Conservation (phyloP, 768 basidiomycete species). For the Trametes elegans region DNA sequence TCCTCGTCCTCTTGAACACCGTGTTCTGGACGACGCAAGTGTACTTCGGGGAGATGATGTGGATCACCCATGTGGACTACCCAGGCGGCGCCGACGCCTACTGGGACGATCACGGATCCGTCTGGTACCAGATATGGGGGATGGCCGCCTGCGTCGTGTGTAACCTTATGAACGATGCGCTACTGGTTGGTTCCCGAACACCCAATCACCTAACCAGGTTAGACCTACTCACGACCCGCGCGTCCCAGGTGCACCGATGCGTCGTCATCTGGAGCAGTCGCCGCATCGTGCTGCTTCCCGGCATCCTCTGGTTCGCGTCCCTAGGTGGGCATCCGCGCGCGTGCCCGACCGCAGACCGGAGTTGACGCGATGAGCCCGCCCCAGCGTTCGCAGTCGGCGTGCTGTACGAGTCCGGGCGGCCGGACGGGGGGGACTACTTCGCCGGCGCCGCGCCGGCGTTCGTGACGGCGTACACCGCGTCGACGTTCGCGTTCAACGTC, state of each 20-base stretch:
- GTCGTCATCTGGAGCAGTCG: constrained; percentile 16
- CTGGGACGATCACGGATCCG: constrained; percentile 24
- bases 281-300: not conserved
- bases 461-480: constrained; percentile 35
- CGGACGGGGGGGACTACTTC: constrained; percentile 32
- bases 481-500: constrained; percentile 39
- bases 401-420: constrained; percentile 14
- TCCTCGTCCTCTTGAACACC: constrained; percentile 28
- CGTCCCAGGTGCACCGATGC: constrained; percentile 9
- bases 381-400: constrained; percentile 8
- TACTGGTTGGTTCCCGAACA: constrained; percentile 31
- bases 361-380: not conserved
- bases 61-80: constrained; percentile 23
- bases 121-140: constrained; percentile 32
- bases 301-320: constrained; percentile 6
- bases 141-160: constrained; percentile 15
- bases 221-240: not conserved
- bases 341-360: no score
- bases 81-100: constrained; percentile 35
- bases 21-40: constrained; percentile 26
- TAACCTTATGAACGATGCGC: constrained; percentile 36
- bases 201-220: not conserved
- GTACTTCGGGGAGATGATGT: constrained; percentile 31
- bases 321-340: not conserved
- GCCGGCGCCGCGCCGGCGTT: constrained; percentile 35